phyloP scores from a whole-genome alignment of 2,329 filamentous ascomycete species.

The Colletotrichum sidae region DNA sequence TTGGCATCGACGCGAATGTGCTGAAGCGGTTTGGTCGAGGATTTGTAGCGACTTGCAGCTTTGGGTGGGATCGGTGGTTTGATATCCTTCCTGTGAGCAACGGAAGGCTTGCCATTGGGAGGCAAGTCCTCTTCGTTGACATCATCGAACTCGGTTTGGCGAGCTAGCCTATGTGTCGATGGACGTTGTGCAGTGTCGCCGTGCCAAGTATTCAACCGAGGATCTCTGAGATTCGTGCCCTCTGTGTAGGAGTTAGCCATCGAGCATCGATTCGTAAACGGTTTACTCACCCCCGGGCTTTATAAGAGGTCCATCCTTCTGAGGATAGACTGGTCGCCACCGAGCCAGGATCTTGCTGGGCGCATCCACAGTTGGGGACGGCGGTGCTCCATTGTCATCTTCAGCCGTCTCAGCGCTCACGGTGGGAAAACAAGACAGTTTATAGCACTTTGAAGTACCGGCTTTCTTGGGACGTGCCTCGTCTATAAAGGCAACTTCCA shows the following conservation, averaged over 20 bases:
- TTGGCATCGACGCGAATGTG: neutral
- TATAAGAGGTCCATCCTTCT: conserved; percentile 5
- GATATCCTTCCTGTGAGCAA: neutral
- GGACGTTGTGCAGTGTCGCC: conserved; percentile 29
- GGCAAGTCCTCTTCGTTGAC: conserved; percentile 1
- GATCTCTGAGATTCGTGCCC: conserved; percentile 11
- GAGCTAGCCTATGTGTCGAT: conserved; percentile 13
- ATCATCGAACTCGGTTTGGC: neutral
- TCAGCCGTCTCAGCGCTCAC: conserved; percentile 15
- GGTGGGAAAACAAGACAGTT: conserved; percentile 19
- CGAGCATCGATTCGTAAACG: neutral
- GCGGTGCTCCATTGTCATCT: neutral
- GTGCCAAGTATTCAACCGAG: conserved; percentile 29
- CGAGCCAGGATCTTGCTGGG: conserved; percentile 30
- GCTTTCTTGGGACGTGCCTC: conserved; percentile 42
- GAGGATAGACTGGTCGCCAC: conserved; percentile 30
- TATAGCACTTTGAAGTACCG: conserved; percentile 31
- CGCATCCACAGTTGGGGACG: conserved; percentile 25
- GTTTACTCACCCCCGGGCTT: conserved; percentile 16
- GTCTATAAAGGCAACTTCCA: conserved; percentile 49
- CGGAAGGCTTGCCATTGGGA: conserved; percentile 4
- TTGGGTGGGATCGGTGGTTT: conserved; percentile 21
- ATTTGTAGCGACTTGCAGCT: conserved; percentile 19
- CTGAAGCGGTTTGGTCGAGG: neutral
- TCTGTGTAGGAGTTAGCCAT: conserved; percentile 4